Conservation (phyloP, 176 grass and related monocot species). For the Hsuehochloa calcarea region DNA sequence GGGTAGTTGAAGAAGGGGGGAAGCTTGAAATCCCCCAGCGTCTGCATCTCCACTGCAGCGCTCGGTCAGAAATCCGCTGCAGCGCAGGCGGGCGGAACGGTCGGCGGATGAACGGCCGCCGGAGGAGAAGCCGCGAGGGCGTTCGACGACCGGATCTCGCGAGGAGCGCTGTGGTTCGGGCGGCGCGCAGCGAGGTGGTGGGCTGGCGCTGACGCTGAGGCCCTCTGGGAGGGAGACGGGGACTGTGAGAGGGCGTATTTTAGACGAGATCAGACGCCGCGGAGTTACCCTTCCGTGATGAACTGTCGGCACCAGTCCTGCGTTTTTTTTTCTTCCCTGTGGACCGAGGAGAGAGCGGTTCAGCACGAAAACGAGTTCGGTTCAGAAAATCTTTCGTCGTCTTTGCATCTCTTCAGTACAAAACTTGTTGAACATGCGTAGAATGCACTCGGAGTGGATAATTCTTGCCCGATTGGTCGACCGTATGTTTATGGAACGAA, state of each 20-base stretch:
- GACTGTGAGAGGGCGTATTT: background rate
- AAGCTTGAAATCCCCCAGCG: conserved; percentile 59
- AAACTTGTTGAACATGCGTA: too few species aligned
- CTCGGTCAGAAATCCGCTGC: background rate
- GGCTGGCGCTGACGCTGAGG: background rate
- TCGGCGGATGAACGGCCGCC: background rate
- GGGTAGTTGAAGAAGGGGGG: conserved; percentile 89
- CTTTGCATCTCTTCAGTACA: too few species aligned
- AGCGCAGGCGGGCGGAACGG: background rate
- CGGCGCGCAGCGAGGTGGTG: background rate
- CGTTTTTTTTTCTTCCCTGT: too few species aligned
- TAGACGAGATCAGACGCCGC: background rate
- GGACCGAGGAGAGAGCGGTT: too few species aligned
- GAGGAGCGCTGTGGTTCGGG: background rate
- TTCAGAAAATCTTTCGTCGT: too few species aligned
- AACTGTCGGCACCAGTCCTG: too few species aligned
- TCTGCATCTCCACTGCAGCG: conserved; percentile 44
- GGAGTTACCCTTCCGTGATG: background rate
- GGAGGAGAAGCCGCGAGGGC: background rate
- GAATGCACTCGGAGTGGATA: too few species aligned
- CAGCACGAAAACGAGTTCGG: too few species aligned
- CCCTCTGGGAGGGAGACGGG: background rate
- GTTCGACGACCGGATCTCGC: background rate
- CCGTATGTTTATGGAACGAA: too few species aligned
- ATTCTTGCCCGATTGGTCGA: too few species aligned